Base-by-base conservation (phyloP, 2,329 filamentous ascomycete genomes). In the Scolecobasidium constrictum region DNA sequence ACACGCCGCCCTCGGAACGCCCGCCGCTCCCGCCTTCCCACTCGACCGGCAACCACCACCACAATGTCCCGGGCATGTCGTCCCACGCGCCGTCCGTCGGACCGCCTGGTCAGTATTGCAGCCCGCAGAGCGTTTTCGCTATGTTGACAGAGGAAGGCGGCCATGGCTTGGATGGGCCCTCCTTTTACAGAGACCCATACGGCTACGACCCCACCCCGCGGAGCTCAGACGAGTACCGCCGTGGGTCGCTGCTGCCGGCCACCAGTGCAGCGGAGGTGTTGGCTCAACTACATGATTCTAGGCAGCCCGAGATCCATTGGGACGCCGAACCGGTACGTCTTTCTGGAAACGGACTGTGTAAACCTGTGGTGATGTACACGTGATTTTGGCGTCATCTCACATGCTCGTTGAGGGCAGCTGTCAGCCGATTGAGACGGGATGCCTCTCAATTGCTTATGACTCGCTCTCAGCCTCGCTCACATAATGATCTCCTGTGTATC, bases 221-320 rank as follows among this genome's bases (percentile, higher is more conserved):
- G 54, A 73, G 72, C 44, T 65, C 76, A 38, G 85, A 88, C 50
- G 83, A 92, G 49, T 72, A 78, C 62, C 63, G 75, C 56, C 69
- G 80, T 53, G 71, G 72, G 61, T 75, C 71, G 54, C 69, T 76
- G 60, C 72, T 75, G 54, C 81, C 75, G 53, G 77, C 81, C 46
- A 81, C 80, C 45, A 86, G 78, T 53, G 88, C 88, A 43, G 88
- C 88, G 37, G 86, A 86, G 41, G 87, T 86, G 36, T 71, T 96
- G 47, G 86, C 88, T 36, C 86, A 93, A 67, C 72, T 96, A 54
- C 81, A 85, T 58, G 81, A 78, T 55, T 78, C 90, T 58, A 85
- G 85, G 53, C 71, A 81, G 47, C 72, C 81, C 47, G 81, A 86
- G 46, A 71, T 75, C 33, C 83, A 86, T 46, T 84, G 81, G 76